A percentile compares a stretch with the other conserved stretches of the same genome.
Conservation (phyloP, 192 early-diverging fungal genomes). For the Backusella liffmaniae region DNA sequence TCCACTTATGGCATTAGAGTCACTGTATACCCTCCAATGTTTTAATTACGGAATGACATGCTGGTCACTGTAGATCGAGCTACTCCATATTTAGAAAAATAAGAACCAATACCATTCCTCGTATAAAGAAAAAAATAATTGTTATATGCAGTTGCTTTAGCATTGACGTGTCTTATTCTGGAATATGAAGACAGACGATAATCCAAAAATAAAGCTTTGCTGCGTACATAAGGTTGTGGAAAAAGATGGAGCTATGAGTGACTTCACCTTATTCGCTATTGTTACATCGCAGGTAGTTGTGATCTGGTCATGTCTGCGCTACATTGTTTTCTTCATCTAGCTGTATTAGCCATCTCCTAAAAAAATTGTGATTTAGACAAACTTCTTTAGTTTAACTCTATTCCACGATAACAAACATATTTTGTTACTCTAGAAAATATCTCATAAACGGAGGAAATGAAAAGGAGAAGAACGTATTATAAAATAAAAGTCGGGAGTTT, state of each 20-base stretch:
- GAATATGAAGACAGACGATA: not conserved
- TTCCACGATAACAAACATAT: not conserved
- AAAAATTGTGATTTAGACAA: not conserved
- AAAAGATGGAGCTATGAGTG: not conserved
- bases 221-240: not conserved
- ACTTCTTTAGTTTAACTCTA: not conserved
- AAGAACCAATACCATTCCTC: not conserved
- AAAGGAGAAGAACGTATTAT: not conserved
- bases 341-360: not conserved
- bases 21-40: not conserved
- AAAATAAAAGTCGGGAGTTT: not conserved
- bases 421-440: constrained; percentile 1
- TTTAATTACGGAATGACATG: not conserved
- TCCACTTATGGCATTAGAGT: not conserved
- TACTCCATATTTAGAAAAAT: not conserved
- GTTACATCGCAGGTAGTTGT: not conserved
- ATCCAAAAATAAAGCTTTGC: not conserved
- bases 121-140: not conserved
- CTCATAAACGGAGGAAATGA: not conserved
- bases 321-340: not conserved
- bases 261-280: not conserved
- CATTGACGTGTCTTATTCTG: not conserved
- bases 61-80: not conserved
- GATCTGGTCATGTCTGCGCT: not conserved
- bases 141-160: not conserved